Conservation (phyloP, 192 early-diverging fungal species). For the Coemansia interrupta region DNA sequence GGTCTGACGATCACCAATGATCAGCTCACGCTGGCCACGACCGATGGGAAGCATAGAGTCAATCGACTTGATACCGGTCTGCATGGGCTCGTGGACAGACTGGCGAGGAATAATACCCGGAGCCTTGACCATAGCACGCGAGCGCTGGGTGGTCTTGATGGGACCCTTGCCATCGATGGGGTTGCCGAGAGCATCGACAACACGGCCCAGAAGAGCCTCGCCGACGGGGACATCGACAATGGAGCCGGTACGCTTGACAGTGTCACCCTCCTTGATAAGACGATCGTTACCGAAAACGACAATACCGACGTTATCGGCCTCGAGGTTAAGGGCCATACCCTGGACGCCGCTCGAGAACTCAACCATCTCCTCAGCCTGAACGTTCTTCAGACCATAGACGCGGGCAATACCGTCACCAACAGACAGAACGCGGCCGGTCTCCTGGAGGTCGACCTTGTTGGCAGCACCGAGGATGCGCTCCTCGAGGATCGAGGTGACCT, state of each 20-base stretch:
- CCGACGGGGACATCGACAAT: constrained; percentile 99
- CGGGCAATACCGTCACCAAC: constrained; percentile 99
- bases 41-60: constrained; percentile 99
- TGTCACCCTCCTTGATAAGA: constrained; percentile 99
- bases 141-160: constrained; percentile 76
- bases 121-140: constrained; percentile 98
- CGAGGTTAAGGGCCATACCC: constrained; percentile 99
- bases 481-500: constrained; percentile 97
- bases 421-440: constrained; percentile 98
- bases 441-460: constrained; percentile 84
- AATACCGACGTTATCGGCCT: constrained; percentile 99
- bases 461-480: constrained; percentile 89
- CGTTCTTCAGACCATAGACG: constrained; percentile 97
- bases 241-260: constrained; percentile 96
- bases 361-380: constrained; percentile 99
- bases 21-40: constrained; percentile 99
- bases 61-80: constrained; percentile 99
- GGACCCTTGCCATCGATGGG: constrained; percentile 99
- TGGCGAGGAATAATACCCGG: constrained; percentile 99
- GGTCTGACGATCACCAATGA: constrained; percentile 99
- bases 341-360: constrained; percentile 98
- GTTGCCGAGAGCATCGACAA: constrained; percentile 98
- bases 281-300: constrained; percentile 99
- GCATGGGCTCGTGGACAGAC: constrained; percentile 99
- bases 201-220: constrained; percentile 92